Evolutionary conservation across 2,329 filamentous ascomycete species (phyloP).

Genomic region (Fusarium pilosicola): DNA sequence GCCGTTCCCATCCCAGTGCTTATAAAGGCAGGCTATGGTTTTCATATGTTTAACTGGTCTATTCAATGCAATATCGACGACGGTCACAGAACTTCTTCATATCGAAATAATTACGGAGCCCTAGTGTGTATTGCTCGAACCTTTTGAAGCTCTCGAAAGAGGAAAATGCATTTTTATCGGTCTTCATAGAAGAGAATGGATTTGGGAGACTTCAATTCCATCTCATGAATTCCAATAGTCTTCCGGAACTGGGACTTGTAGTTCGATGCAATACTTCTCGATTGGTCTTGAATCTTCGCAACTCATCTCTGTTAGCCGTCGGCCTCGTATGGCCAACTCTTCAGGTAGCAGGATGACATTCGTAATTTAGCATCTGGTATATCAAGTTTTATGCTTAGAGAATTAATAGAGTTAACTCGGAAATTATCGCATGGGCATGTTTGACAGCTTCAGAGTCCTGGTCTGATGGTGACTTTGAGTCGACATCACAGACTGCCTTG

Average conservation of each 20-base stretch:
- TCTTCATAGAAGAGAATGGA: not conserved
- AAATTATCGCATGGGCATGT: not conserved
- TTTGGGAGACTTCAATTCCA: not conserved
- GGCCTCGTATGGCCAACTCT: not conserved
- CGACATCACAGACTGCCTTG: not conserved
- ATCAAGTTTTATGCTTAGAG: no score
- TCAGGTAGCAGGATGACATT: not conserved
- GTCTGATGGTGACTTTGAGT: not conserved
- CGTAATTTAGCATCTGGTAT: not conserved
- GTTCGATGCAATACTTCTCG: not conserved
- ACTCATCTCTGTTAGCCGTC: not conserved
- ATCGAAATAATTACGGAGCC: not conserved
- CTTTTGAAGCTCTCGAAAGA: not conserved
- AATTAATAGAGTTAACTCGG: not conserved
- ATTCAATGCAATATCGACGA: not conserved
- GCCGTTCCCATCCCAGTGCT: not conserved
- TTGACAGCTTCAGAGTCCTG: not conserved
- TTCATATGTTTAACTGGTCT: not conserved
- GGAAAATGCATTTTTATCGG: not conserved
- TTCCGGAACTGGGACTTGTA: not conserved
- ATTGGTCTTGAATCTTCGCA: not conserved
- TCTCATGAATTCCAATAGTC: not conserved
- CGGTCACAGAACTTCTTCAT: not conserved
- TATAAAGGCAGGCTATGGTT: not conserved
- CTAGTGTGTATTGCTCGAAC: not conserved